phyloP scores from a whole-genome alignment of 805 yeast genomes.

The Zygotorulaspora danielsina region DNA sequence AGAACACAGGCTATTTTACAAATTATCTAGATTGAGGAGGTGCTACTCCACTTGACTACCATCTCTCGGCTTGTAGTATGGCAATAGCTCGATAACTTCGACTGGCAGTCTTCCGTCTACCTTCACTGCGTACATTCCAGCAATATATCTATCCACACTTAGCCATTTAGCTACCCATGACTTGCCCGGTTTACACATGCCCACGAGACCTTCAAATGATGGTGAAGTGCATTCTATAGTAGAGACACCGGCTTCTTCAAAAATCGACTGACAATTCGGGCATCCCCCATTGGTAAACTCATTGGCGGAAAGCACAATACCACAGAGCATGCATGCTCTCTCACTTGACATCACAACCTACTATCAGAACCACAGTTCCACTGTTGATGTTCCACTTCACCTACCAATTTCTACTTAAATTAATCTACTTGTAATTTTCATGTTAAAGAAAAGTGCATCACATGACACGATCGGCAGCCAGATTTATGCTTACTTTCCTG shows the following conservation, averaged over 20 bases:
- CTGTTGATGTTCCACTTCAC: not conserved
- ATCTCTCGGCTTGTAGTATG: constrained; percentile 88
- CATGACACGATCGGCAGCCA: too few species aligned
- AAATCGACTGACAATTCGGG: constrained; percentile 90
- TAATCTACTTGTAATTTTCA: too few species aligned
- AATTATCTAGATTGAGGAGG: not conserved
- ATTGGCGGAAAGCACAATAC: constrained; percentile 75
- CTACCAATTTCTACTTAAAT: not conserved
- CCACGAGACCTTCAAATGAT: constrained; percentile 91
- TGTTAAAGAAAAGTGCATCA: too few species aligned
- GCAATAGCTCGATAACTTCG: constrained; percentile 70
- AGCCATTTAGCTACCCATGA: constrained; percentile 98
- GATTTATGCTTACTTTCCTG: too few species aligned
- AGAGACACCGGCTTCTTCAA: constrained; percentile 79
- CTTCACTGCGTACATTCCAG: constrained; percentile 91
- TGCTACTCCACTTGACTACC: constrained; percentile 73
- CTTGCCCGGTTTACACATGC: constrained; percentile 74
- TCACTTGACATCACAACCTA: constrained; percentile 41
- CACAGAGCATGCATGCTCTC: constrained; percentile 97
- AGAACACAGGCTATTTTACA: constrained; percentile 5
- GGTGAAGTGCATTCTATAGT: constrained; percentile 93
- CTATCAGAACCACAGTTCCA: not conserved
- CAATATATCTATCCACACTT: constrained; percentile 79
- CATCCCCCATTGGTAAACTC: constrained; percentile 84
- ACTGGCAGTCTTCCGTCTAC: constrained; percentile 89